Base-by-base conservation (phyloP, 208 protist genomes). In the Crithidia expoeki region DNA sequence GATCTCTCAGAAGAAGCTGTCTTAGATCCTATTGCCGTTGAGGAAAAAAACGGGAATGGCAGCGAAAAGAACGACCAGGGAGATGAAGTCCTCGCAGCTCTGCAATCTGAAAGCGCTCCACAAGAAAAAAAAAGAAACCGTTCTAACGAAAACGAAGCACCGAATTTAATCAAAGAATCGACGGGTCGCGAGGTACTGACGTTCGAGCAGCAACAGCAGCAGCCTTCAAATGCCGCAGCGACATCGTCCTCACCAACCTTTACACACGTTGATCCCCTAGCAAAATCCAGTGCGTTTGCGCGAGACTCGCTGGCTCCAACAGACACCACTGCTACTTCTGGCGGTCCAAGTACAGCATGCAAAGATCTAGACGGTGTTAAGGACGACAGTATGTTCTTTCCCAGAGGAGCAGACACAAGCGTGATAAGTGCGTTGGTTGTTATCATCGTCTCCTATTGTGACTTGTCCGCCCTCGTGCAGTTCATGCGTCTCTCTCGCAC, bases 361-460 rank as follows among this genome's bases (percentile, higher is more conserved):
- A 21, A n/a, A 4, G 28, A 19, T 2, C 17, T 34, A 23, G 42
- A 52, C 11, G 4, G 28, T 28, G 21, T 32, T 4, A 23, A 23
- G 17, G 9, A 47, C 28, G 42, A 38, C 46, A 42, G 44, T 2
- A 33, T 75, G 17, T 68, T 74, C 68, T 74, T 66, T 30, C 53
- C 55, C 19, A 50, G 38, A 44, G 30, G 28, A 14, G 47, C 49
- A 33, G 63, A 55, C 40, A 32, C 46, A 1, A 23, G 27, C 17
- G 51, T 28, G 0, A 42, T 46, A 0, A 46, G 34, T 11, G 38
- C 69, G 1, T 59, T 78, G 19, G 21, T 81, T 14, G 49, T 64
- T 14, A 46, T 42, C 55, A 73, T 92, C 32, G 59, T 78, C 33
- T 51, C 57, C 21, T 94, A 85, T 60, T 86, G 81, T 25, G 72